Evolutionary conservation across 768 basidiomycete genomes (phyloP).

Genomic region (Termitomyces sp.): DNA sequence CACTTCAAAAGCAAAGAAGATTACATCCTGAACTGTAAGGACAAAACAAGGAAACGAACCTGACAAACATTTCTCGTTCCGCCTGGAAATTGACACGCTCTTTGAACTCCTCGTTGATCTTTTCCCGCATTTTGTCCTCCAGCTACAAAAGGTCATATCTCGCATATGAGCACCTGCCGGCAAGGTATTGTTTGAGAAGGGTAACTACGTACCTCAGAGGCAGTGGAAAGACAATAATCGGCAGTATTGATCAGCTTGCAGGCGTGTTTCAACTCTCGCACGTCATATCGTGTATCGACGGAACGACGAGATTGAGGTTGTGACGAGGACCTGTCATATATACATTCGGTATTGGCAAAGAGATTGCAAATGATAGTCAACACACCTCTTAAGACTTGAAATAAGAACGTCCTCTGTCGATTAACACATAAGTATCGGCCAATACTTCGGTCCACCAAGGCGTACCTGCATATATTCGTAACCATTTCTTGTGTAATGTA

Average conservation of each 20-base stretch:
- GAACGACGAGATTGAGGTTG: conserved; percentile 60
- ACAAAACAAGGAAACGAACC: conserved; percentile 41
- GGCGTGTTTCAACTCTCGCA: conserved; percentile 71
- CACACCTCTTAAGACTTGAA: conserved; percentile 67
- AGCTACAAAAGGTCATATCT: conserved; percentile 45
- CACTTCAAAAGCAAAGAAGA: conserved; percentile 40
- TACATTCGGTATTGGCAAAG: conserved; percentile 8
- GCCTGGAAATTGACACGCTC: conserved; percentile 79
- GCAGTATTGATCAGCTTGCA: conserved; percentile 95
- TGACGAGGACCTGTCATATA: conserved; percentile 29
- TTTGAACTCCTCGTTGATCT: conserved; percentile 71
- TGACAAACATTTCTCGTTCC: conserved; percentile 87
- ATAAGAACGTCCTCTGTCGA: conserved; percentile 85
- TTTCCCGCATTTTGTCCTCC: conserved; percentile 87
- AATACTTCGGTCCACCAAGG: conserved; percentile 5
- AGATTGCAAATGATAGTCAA: neutral
- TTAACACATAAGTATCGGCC: conserved; percentile 8
- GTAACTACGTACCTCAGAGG: conserved; percentile 60
- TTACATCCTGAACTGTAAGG: conserved; percentile 4
- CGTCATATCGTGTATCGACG: conserved; percentile 74
- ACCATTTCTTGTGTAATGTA: conserved; percentile 88
- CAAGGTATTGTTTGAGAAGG: neutral
- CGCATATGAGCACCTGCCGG: neutral
- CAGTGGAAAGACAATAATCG: conserved; percentile 94
- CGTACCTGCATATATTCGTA: conserved; percentile 86